Conservation (phyloP, 805 yeast genomes). For the Wickerhamiella kurtzmanii region DNA sequence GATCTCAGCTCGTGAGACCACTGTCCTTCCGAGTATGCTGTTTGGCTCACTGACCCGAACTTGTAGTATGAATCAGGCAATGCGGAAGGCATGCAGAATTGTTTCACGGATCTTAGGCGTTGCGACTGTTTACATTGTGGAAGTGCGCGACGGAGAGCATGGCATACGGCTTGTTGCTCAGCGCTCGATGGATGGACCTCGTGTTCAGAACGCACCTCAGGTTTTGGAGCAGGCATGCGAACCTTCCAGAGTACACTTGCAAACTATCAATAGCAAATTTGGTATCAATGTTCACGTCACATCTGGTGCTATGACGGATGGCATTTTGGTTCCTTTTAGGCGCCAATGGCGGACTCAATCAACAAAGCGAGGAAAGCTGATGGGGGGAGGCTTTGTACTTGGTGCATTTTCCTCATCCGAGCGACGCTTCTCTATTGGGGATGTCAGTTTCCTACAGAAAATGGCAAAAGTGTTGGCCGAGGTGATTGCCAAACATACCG, state of each 20-base stretch:
- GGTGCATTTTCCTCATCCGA: constrained; percentile 17
- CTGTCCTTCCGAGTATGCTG: constrained; percentile 21
- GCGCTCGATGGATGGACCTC: neutral
- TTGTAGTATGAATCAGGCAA: constrained; percentile 15
- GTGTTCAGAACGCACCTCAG: neutral
- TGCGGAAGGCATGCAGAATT: constrained; percentile 20
- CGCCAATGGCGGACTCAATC: too few species aligned
- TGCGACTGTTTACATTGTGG: constrained; percentile 20
- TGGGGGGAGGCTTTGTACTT: constrained; percentile 22
- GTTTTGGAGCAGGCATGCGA: constrained; percentile 1
- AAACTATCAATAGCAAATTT: constrained; percentile 9
- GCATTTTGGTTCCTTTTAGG: constrained; percentile 13
- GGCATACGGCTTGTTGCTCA: neutral
- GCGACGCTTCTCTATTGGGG: constrained; percentile 21
- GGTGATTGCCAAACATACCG: too few species aligned
- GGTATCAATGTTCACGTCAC: constrained; percentile 6
- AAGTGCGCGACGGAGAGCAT: constrained; percentile 11
- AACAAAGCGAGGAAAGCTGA: too few species aligned
- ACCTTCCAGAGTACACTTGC: neutral
- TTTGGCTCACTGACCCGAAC: constrained; percentile 18
- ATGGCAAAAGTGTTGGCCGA: constrained; percentile 21
- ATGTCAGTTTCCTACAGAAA: constrained; percentile 21
- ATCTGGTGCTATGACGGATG: neutral
- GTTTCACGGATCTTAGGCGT: constrained; percentile 18
- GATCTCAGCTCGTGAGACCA: neutral